Percentiles rank a stretch among this genome's conserved stretches.
phyloP scores from a whole-genome alignment of 2,329 filamentous ascomycete species.

The Colletotrichum eleusines region DNA sequence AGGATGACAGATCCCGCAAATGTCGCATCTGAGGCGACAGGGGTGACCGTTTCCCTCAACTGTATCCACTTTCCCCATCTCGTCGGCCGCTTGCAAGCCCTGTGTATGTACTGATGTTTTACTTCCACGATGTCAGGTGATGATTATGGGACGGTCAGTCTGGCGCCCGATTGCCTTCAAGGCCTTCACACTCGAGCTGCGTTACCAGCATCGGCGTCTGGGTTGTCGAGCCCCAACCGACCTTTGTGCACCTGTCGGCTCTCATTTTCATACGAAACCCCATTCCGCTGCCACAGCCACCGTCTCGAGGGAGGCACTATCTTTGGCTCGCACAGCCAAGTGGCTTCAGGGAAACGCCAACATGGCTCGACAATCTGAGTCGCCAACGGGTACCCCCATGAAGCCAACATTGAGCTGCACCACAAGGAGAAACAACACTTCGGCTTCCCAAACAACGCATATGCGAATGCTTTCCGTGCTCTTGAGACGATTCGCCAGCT shows the following conservation, averaged over 20 bases:
- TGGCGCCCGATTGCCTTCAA: background rate
- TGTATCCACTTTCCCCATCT: conserved; percentile 27
- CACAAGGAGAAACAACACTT: background rate
- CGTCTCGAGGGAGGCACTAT: conserved; percentile 19
- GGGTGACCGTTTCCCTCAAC: conserved; percentile 4
- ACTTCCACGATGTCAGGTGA: conserved; percentile 2
- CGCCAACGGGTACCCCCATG: conserved; percentile 10
- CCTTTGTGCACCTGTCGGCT: background rate
- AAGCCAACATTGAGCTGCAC: conserved; percentile 6
- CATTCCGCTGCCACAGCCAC: conserved; percentile 13
- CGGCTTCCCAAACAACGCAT: conserved; percentile 4
- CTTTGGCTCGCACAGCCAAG: conserved; percentile 25
- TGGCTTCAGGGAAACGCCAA: conserved; percentile 6
- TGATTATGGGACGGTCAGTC: conserved; percentile 20
- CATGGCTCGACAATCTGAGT: conserved; percentile 18
- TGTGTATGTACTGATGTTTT: background rate
- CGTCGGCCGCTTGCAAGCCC: conserved; percentile 14
- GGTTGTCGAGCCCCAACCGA: background rate
- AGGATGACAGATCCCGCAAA: conserved; percentile 29
- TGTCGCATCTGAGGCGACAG: conserved; percentile 26
- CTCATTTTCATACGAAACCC: background rate
- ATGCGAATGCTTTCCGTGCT: conserved; percentile 1
- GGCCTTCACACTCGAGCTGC: conserved; percentile 15
- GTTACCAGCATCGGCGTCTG: conserved; percentile 10
- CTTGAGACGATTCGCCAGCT: conserved; percentile 5